Evolutionary conservation across 257 asterid species (phyloP).

Genomic region (Solanum clarkiae): DNA sequence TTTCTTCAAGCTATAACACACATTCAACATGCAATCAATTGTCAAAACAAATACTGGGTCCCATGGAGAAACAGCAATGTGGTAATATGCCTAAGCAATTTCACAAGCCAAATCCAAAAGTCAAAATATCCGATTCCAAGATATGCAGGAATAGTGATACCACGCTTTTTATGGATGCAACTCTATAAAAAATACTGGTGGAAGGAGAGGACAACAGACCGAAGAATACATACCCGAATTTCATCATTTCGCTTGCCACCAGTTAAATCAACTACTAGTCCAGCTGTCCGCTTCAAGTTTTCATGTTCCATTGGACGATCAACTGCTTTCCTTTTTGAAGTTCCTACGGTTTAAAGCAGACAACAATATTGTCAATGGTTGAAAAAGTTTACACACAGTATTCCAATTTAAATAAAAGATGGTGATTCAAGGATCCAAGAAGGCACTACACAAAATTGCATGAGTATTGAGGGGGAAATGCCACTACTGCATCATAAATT

Average conservation of each 20-base stretch:
- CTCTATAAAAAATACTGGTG: background rate
- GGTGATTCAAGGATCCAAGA: background rate
- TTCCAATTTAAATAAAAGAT: background rate
- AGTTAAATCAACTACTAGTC: constrained; percentile 8
- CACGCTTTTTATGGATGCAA: background rate
- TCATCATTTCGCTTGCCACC: constrained; percentile 7
- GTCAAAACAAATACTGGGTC: background rate
- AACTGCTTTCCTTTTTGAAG: constrained; percentile 41
- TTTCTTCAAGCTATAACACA: background rate
- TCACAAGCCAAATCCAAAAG: background rate
- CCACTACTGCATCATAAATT: background rate
- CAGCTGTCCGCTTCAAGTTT: constrained; percentile 31
- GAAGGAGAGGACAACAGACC: background rate
- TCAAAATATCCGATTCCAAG: background rate
- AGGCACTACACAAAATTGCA: background rate
- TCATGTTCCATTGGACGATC: constrained; percentile 26
- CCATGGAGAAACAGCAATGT: background rate
- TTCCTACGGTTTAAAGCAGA: background rate
- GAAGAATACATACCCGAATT: constrained; percentile 17
- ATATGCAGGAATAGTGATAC: background rate
- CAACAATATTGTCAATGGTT: constrained; percentile 13
- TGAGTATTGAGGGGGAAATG: background rate
- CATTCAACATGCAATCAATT: background rate
- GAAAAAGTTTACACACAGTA: background rate
- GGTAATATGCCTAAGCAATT: background rate